These are phyloP conservation scores for Citrullus mucosospermus DNA, from an alignment of 306 rosid genomes.

Conservation along the genomic window DNA sequence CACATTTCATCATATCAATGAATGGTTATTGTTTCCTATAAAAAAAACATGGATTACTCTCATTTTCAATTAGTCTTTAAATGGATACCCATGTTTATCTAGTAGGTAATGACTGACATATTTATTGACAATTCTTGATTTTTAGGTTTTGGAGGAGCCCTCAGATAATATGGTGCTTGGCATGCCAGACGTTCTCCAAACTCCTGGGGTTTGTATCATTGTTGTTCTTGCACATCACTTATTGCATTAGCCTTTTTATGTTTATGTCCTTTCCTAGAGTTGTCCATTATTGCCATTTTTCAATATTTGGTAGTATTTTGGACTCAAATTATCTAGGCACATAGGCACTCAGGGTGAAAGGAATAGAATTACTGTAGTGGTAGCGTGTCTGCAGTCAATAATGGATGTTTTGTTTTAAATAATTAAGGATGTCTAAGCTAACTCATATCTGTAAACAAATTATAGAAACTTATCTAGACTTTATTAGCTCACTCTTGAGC, in stretches of 20 bases:
- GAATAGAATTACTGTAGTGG: not conserved
- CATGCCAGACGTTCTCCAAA: constrained; percentile 43
- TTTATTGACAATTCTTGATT: not conserved
- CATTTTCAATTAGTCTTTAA: too few species aligned
- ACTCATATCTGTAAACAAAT: not conserved
- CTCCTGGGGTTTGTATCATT: constrained; percentile 58
- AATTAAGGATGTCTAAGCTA: not conserved
- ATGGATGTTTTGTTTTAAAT: not conserved
- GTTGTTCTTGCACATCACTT: not conserved
- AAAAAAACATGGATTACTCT: too few species aligned
- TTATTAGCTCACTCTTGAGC: not conserved
- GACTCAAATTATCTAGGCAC: not conserved
- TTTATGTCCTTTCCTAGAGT: not conserved
- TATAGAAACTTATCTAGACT: not conserved
- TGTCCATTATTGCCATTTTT: not conserved
- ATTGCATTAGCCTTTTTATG: not conserved
- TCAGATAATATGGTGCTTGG: constrained; percentile 41
- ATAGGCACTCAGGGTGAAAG: not conserved
- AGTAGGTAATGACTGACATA: not conserved
- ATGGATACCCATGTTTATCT: too few species aligned
- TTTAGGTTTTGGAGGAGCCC: constrained; percentile 55
- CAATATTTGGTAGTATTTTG: not conserved
- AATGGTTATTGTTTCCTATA: not conserved
- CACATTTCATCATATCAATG: not conserved
- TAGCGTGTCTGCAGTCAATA: not conserved